Conservation (phyloP, 163 green algal species). For the Scenedesmus sp. region DNA sequence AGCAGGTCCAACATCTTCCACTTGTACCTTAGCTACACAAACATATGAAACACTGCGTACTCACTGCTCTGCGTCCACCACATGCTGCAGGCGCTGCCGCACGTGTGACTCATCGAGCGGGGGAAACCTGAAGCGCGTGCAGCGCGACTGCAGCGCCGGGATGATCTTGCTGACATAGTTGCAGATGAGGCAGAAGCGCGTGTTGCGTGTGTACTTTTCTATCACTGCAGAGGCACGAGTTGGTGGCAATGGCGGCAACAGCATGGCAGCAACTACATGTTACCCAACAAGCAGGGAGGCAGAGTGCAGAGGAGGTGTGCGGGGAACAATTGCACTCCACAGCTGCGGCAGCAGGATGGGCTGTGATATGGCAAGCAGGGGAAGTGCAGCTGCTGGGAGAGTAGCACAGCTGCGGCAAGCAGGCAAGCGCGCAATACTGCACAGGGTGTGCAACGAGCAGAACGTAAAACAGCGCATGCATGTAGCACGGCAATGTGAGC, state of each 20-base stretch:
- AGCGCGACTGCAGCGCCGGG: conserved; percentile 97
- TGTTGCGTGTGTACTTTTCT: conserved; percentile 98
- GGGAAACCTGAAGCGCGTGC: conserved; percentile 97
- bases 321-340: too few relatives aligned
- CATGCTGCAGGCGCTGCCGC: conserved; percentile 77
- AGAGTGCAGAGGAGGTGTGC: too few relatives aligned
- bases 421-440: too few relatives aligned
- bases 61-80: conserved; percentile 66
- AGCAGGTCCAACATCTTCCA: too few relatives aligned
- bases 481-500: too few relatives aligned
- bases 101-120: conserved; percentile 88
- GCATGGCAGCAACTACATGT: neutral
- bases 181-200: conserved; percentile 99
- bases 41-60: neutral
- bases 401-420: neutral
- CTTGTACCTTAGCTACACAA: neutral
- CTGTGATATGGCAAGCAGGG: neutral
- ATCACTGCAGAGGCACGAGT: conserved; percentile 87
- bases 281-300: neutral
- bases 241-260: neutral
- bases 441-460: too few relatives aligned
- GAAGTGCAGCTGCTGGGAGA: neutral
- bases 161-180: conserved; percentile 99
- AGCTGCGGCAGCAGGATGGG: too few relatives aligned
- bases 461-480: too few relatives aligned